phyloP scores from a whole-genome alignment of 441 rosid genomes.

The Corymbia calophylla region DNA sequence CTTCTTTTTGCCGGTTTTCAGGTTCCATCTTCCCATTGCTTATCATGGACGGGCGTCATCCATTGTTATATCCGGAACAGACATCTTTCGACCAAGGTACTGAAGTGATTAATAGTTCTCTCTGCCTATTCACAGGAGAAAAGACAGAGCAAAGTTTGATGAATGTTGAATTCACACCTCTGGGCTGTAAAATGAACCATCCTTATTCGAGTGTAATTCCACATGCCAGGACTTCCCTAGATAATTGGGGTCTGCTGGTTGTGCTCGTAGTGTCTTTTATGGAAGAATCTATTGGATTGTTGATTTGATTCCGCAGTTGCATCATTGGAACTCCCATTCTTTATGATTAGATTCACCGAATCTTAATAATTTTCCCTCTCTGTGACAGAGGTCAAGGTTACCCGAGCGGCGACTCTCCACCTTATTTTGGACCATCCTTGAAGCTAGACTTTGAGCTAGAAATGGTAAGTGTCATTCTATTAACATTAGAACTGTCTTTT shows the following conservation, averaged over 20 bases:
- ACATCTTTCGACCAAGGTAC: slow-evolving; percentile 78
- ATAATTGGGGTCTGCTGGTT: not conserved
- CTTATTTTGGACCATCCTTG: slow-evolving; percentile 80
- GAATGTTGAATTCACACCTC: not conserved
- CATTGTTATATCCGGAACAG: slow-evolving; percentile 82
- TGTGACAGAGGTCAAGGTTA: slow-evolving; percentile 69
- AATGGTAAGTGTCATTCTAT: slow-evolving; percentile 65
- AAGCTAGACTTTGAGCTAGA: slow-evolving; percentile 96
- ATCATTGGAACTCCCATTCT: not conserved
- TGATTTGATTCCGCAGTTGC: not conserved
- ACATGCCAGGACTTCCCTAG: not conserved
- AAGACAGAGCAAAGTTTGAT: not conserved
- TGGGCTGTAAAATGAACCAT: not conserved
- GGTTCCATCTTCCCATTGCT: slow-evolving; percentile 96
- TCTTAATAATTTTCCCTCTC: not conserved
- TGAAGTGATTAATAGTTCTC: not conserved
- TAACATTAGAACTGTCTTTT: no score
- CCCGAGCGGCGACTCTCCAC: slow-evolving; percentile 64
- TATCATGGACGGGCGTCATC: slow-evolving; percentile 98
- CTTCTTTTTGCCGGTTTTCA: slow-evolving; percentile 14
- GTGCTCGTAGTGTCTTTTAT: not conserved
- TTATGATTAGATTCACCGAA: not conserved
- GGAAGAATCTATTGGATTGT: not conserved
- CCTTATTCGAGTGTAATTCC: not conserved
- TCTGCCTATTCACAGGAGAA: not conserved